Percentiles rank a stretch among this genome's conserved stretches.
Evolutionary conservation across 176 grass and related monocot genomes (phyloP).

Genomic region (Bonia amplexicaulis): DNA sequence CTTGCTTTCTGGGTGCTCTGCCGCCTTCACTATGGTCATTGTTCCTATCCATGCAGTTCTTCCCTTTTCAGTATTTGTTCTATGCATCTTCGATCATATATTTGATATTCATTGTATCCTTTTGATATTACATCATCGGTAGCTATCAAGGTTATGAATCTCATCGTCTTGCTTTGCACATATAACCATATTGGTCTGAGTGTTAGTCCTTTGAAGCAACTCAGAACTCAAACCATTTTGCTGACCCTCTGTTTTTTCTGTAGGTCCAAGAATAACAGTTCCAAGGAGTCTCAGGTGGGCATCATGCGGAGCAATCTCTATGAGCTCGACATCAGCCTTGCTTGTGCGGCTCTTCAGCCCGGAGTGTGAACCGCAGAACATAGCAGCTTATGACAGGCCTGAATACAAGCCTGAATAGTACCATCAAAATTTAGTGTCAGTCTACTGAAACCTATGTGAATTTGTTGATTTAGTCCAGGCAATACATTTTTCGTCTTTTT

Average conservation of each 20-base stretch:
- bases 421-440: background rate
- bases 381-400: constrained; percentile 63
- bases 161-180: background rate
- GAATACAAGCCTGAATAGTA: constrained; percentile 23
- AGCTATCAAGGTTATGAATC: background rate
- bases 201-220: background rate
- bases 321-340: constrained; percentile 46
- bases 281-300: constrained; percentile 78
- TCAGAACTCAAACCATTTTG: background rate
- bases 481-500: background rate
- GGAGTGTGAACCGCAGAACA: constrained; percentile 85
- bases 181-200: background rate
- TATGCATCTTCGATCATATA: background rate
- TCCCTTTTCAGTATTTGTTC: background rate
- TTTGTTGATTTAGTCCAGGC: background rate
- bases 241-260: background rate
- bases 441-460: background rate
- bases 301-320: constrained; percentile 60
- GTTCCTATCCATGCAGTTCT: background rate
- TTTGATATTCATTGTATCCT: no score
- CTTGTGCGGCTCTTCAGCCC: constrained; percentile 78
- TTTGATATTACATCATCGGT: background rate
- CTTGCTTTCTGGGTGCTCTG: constrained; percentile 82
- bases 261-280: constrained; percentile 75
- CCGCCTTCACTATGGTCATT: constrained; percentile 64